Evolutionary conservation across 768 basidiomycete genomes (phyloP).

Genomic region (Cyclocybe aegerita): DNA sequence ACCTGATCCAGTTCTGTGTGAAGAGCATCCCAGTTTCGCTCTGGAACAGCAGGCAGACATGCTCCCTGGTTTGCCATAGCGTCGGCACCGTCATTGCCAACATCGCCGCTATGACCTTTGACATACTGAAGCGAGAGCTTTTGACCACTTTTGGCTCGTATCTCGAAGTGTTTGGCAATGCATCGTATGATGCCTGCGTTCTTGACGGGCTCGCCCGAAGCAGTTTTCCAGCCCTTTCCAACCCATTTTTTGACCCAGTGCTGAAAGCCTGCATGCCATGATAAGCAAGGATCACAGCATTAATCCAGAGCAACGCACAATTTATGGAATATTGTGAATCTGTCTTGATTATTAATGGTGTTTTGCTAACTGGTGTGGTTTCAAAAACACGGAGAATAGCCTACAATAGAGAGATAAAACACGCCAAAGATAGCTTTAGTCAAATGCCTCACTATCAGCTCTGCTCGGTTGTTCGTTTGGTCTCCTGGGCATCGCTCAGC

Average conservation of each 20-base stretch:
- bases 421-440: slow-evolving; percentile 1
- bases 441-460: slow-evolving; percentile 64
- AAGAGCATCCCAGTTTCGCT: slow-evolving; percentile 60
- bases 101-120: slow-evolving; percentile 72
- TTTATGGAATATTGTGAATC: slow-evolving; percentile 85
- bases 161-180: slow-evolving; percentile 58
- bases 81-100: slow-evolving; percentile 90
- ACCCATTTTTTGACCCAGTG: slow-evolving; percentile 73
- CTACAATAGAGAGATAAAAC: slow-evolving; percentile 35
- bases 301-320: slow-evolving; percentile 43
- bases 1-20: slow-evolving; percentile 17
- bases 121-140: slow-evolving; percentile 68
- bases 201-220: slow-evolving; percentile 59
- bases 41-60: slow-evolving; percentile 33
- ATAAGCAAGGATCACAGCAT: slow-evolving; percentile 3
- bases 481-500: slow-evolving; percentile 79
- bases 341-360: slow-evolving; percentile 71
- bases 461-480: slow-evolving; percentile 89
- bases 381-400: slow-evolving; percentile 85
- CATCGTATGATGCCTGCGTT: slow-evolving; percentile 75
- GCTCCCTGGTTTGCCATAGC: slow-evolving; percentile 62
- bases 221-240: slow-evolving; percentile 46
- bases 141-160: slow-evolving; percentile 51
- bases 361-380: slow-evolving; percentile 54
- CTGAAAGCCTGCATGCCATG: slow-evolving; percentile 52